Percentiles rank a stretch among this genome's conserved stretches.
Conservation (phyloP, 257 asterid genomes). For the Prunella vulgaris region DNA sequence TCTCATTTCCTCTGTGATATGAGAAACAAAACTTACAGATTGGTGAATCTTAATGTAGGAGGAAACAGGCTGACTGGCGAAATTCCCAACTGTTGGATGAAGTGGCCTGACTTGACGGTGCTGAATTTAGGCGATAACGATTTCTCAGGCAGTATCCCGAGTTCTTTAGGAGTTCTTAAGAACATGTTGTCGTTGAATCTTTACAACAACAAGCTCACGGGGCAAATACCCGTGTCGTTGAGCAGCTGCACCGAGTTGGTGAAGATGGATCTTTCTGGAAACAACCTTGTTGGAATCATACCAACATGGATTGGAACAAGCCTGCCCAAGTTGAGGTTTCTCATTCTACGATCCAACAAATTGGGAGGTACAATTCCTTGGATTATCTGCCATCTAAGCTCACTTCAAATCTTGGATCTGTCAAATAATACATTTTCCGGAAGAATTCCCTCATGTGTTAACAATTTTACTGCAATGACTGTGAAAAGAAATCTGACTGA, state of each 20-base stretch:
- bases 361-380: not conserved
- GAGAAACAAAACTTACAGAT: not conserved
- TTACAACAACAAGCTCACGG: conserved; percentile 26
- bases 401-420: not conserved
- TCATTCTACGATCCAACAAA: not conserved
- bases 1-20: not conserved
- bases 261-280: not conserved
- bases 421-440: not conserved
- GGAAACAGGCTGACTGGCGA: conserved; percentile 20
- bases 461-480: not conserved
- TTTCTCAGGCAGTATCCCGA: conserved; percentile 31
- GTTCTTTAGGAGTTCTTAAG: conserved; percentile 22
- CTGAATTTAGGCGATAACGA: conserved; percentile 33
- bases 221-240: conserved; percentile 26
- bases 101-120: conserved; percentile 3
- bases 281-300: not conserved
- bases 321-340: not conserved
- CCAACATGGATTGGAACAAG: not conserved
- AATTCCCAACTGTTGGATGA: conserved; percentile 32
- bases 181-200: conserved; percentile 20
- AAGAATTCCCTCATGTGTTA: not conserved
- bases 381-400: not conserved
- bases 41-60: conserved; percentile 14
- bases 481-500: not conserved
- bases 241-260: conserved; percentile 4